These are phyloP conservation scores for Jacaranda copaia DNA, from an alignment of 257 asterid species.

Conservation along the genomic window DNA sequence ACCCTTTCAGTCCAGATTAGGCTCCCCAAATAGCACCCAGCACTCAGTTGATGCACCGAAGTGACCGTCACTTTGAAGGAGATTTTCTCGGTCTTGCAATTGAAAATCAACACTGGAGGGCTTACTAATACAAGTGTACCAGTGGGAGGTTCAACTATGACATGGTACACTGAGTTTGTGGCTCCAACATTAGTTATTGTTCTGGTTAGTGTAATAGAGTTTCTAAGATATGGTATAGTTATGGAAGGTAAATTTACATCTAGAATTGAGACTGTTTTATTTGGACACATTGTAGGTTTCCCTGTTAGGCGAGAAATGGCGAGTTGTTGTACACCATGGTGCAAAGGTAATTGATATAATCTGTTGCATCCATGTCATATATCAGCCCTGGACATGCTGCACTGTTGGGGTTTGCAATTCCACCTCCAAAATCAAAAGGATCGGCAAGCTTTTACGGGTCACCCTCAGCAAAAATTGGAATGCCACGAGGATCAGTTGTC, in stretches of 20 bases:
- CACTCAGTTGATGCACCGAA: constrained; percentile 39
- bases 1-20: constrained; percentile 53
- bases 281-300: constrained; percentile 36
- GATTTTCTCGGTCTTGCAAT: constrained; percentile 37
- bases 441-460: constrained; percentile 41
- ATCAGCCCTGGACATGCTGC: constrained; percentile 49
- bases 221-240: constrained; percentile 45
- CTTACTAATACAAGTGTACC: constrained; percentile 44
- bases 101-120: constrained; percentile 49
- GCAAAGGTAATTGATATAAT: constrained; percentile 49
- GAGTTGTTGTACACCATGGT: constrained; percentile 41
- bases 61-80: constrained; percentile 48
- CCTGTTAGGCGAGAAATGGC: constrained; percentile 46
- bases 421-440: constrained; percentile 57
- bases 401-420: constrained; percentile 46
- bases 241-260: constrained; percentile 60
- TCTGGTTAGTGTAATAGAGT: constrained; percentile 40
- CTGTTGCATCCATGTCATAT: constrained; percentile 44
- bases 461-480: constrained; percentile 50
- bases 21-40: constrained; percentile 57
- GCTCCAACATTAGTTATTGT: constrained; percentile 59
- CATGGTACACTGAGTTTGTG: constrained; percentile 42
- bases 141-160: constrained; percentile 50
- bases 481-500: constrained; percentile 43
- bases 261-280: constrained; percentile 34